Evolutionary conservation across 2,329 filamentous ascomycete species (phyloP).

Genomic region (Apiospora sp.): DNA sequence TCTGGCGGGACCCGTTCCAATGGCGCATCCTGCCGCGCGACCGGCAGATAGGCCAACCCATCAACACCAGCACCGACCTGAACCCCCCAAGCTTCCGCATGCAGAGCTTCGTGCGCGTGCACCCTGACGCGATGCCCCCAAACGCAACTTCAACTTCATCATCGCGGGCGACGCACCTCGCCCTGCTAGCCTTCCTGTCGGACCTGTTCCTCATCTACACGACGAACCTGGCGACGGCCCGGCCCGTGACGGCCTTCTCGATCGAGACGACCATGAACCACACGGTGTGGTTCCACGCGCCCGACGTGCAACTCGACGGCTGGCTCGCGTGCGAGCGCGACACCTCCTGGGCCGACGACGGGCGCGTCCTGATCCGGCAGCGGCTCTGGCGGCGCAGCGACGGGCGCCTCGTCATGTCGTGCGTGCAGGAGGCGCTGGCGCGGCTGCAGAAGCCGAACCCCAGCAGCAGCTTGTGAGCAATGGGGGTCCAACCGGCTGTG

Average conservation of each 20-base stretch:
- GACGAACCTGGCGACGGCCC: slow-evolving; percentile 25
- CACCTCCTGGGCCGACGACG: slow-evolving; percentile 31
- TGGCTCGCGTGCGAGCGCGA: slow-evolving; percentile 31
- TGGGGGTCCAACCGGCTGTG: not conserved
- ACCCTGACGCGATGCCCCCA: not conserved
- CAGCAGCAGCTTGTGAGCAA: not conserved
- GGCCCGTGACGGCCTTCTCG: slow-evolving; percentile 21
- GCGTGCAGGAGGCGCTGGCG: slow-evolving; percentile 30
- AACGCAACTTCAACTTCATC: not conserved
- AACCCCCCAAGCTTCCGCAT: slow-evolving; percentile 22
- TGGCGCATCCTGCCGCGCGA: slow-evolving; percentile 23
- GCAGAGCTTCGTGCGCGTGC: slow-evolving; percentile 26
- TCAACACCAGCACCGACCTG: not conserved
- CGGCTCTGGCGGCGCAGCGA: slow-evolving; percentile 27
- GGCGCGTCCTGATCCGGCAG: slow-evolving; percentile 31
- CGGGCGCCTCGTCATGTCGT: slow-evolving; percentile 29
- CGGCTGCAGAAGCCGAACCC: slow-evolving; percentile 1
- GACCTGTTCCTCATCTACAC: slow-evolving; percentile 27
- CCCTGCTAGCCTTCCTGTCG: slow-evolving; percentile 25
- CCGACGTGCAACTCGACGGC: slow-evolving; percentile 26
- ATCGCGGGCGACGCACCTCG: slow-evolving; percentile 20
- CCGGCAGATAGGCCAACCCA: not conserved
- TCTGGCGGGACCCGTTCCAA: slow-evolving; percentile 23
- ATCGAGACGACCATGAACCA: slow-evolving; percentile 30
- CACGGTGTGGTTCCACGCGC: slow-evolving; percentile 31